Evolutionary conservation across 805 yeast genomes (phyloP).

Genomic region (Schizosaccharomyces cryophilus): DNA sequence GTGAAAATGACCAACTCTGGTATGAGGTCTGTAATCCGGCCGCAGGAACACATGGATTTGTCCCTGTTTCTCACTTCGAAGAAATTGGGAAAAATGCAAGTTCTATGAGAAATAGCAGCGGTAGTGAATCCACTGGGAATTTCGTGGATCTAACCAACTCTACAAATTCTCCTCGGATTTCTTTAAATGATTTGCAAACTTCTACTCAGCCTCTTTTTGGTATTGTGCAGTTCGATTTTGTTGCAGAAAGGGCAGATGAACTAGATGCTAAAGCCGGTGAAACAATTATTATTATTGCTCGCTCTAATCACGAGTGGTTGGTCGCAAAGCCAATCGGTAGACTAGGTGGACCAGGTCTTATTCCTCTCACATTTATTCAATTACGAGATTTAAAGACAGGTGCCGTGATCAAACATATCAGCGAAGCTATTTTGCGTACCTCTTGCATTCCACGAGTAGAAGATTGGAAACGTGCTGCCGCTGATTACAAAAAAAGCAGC

Average conservation of each 20-base stretch:
- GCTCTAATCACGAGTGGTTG: constrained; percentile 90
- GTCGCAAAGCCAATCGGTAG: constrained; percentile 90
- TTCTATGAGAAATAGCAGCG: constrained; percentile 1
- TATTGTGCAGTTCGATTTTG: constrained; percentile 61
- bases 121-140: not conserved
- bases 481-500: constrained; percentile 75
- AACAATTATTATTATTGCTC: constrained; percentile 79
- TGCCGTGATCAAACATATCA: constrained; percentile 26
- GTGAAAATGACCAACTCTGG: constrained; percentile 35
- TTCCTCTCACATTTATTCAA: constrained; percentile 75
- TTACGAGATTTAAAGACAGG: constrained; percentile 54
- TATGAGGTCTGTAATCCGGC: constrained; percentile 76
- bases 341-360: constrained; percentile 82
- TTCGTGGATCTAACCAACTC: not conserved
- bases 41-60: constrained; percentile 55
- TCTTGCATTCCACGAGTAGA: constrained; percentile 77
- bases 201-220: constrained; percentile 38
- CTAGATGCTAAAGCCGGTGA: constrained; percentile 68
- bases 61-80: constrained; percentile 67
- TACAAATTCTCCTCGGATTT: constrained; percentile 4
- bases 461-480: constrained; percentile 80
- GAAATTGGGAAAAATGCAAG: constrained; percentile 20
- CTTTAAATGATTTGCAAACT: constrained; percentile 6
- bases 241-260: constrained; percentile 65
- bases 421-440: constrained; percentile 27